A percentile compares a stretch with the other conserved stretches of the same genome.
These are phyloP conservation scores for Didymella segeticola DNA, from an alignment of 2,329 filamentous ascomycete species.

Conservation along the genomic window DNA sequence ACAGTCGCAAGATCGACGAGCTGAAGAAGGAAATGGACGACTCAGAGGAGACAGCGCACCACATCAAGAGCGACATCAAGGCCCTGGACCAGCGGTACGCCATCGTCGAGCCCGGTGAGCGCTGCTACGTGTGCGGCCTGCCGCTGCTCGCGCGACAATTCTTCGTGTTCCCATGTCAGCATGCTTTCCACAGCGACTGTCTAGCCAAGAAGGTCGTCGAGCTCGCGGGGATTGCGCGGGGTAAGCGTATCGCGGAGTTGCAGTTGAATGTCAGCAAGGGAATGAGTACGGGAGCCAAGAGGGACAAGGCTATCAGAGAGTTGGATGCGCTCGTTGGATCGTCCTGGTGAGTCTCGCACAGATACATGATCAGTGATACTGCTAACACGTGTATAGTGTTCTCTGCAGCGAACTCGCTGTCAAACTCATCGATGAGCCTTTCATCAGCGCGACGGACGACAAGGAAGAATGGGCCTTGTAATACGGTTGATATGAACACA, in stretches of 20 bases:
- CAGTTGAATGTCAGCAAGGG: constrained; percentile 84
- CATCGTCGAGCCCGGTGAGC: constrained; percentile 94
- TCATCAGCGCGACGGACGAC: constrained; percentile 77
- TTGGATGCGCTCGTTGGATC: constrained; percentile 90
- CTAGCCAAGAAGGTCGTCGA: constrained; percentile 85
- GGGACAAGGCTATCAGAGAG: constrained; percentile 85
- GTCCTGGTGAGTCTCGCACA: constrained; percentile 70
- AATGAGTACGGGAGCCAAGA: constrained; percentile 70
- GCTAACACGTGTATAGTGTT: constrained; percentile 65
- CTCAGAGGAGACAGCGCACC: constrained; percentile 82
- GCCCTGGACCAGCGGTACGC: constrained; percentile 88
- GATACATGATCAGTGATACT: not conserved
- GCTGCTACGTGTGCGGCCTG: constrained; percentile 86
- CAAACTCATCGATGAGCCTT: constrained; percentile 91
- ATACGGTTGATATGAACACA: no score
- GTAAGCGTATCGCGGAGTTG: constrained; percentile 81
- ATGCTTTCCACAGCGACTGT: constrained; percentile 96
- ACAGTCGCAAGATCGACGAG: constrained; percentile 86
- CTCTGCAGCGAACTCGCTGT: constrained; percentile 95
- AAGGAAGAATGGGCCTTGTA: constrained; percentile 76
- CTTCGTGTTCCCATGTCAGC: constrained; percentile 98
- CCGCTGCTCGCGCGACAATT: constrained; percentile 90
- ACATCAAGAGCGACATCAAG: constrained; percentile 89
- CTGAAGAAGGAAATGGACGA: constrained; percentile 97
- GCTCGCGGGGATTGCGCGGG: constrained; percentile 76